Evolutionary conservation across 2,329 filamentous ascomycete species (phyloP), one percentile per base, ranked within the genome.

Genomic region (Aspergillus bombycis): DNA sequence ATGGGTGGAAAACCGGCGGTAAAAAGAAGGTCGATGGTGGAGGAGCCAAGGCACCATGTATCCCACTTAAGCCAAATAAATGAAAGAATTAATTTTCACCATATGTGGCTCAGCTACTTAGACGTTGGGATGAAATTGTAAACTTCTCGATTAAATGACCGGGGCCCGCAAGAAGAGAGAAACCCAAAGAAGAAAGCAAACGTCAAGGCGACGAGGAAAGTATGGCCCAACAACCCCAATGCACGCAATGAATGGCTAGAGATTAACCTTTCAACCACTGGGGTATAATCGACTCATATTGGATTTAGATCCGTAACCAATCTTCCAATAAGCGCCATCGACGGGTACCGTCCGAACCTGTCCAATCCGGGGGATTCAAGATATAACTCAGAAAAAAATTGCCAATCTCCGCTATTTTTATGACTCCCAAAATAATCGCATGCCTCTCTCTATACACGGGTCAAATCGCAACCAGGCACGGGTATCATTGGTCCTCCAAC

Each of bases 221-320:
- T 41, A 41, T 16, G 34, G 38, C 14, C 16, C 38, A 19, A 41
- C 19, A 4, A 43, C 19, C 41, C n/a, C 41, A 3, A 21, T 36
- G 34, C 38, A 41, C 16, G 38, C 8, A 41, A n/a, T 41, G 7
- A 41, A 41, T 41, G 19, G 19, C 19, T 41, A n/a, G 16, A n/a
- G 8, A n/a, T 41, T 23, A 48, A 50, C 21, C 28, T 23, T 52
- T 56, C 41, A 36, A 28, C 59, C 41, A 52, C 50, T 57, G 52
- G 52, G 59, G 23, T 61, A 61, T 23, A 34, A 60, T 50, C 58
- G 41, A 45, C 21, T 55, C 50, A 32, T 45, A 38, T n/a, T n/a
- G n/a, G 52, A 36, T 57, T 55, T 23, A 56, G 54, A 26, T 48
- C 41, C 52, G 53, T 56, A 21, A 19, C 45, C 41, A 28, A 57